These are phyloP conservation scores for Telopea speciosissima DNA, from an alignment of 177 flowering plant genomes.

Conservation along the genomic window DNA sequence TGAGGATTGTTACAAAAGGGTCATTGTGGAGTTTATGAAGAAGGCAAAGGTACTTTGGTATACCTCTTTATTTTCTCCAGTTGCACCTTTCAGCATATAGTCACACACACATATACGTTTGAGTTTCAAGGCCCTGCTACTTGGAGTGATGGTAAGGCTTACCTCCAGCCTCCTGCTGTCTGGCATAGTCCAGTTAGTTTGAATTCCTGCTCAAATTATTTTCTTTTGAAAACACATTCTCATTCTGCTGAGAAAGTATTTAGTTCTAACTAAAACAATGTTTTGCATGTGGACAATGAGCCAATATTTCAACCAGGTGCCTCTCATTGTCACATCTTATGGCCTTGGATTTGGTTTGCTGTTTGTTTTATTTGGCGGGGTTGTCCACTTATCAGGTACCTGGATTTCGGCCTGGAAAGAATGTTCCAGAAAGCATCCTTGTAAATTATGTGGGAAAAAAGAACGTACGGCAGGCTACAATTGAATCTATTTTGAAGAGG, in stretches of 20 bases:
- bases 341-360: too few species aligned
- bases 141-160: too few species aligned
- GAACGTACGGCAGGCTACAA: constrained; percentile 50
- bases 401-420: constrained; percentile 92
- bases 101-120: too few species aligned
- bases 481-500: constrained; percentile 77
- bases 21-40: constrained; percentile 59
- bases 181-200: not conserved
- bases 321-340: too few species aligned
- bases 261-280: too few species aligned
- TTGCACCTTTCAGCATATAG: too few species aligned
- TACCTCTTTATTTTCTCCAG: not conserved
- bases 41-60: constrained; percentile 45
- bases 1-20: constrained; percentile 64
- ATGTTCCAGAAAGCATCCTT: constrained; percentile 75
- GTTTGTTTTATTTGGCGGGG: not conserved
- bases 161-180: not conserved
- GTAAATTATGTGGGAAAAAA: constrained; percentile 55
- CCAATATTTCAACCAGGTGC: too few species aligned
- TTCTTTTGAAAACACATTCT: not conserved
- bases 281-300: too few species aligned
- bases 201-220: not conserved
- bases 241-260: not conserved
- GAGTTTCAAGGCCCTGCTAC: not conserved
- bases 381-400: constrained; percentile 49